Conservation (phyloP, 176 grass and related monocot genomes). For the Lolium multiflorum region DNA sequence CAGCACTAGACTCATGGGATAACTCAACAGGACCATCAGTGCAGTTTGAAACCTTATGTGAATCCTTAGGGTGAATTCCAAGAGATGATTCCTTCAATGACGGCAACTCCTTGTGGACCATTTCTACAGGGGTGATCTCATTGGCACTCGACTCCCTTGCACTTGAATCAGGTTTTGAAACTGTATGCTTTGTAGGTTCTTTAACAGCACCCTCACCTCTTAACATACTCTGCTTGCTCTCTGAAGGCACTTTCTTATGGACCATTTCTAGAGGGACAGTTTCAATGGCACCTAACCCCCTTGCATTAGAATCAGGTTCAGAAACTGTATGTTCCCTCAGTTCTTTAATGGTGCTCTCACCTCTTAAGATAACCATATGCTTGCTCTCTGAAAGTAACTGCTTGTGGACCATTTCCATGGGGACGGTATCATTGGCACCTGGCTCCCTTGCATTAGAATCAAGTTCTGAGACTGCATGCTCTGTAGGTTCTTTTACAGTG, state of each 20-base stretch:
- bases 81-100: conserved; percentile 22
- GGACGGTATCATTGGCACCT: not conserved
- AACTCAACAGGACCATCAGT: conserved; percentile 37
- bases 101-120: conserved; percentile 18
- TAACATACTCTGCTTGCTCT: conserved; percentile 27
- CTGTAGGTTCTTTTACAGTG: conserved; percentile 15
- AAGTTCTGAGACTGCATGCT: conserved; percentile 27
- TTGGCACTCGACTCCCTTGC: conserved; percentile 14
- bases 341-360: not conserved
- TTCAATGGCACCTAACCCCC: not conserved
- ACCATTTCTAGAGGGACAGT: conserved; percentile 15
- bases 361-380: not conserved
- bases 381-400: conserved; percentile 32
- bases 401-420: conserved; percentile 28
- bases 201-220: not conserved
- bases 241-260: conserved; percentile 28
- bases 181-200: not conserved
- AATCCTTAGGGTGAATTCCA: conserved; percentile 29
- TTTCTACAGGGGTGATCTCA: not conserved
- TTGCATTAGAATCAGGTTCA: conserved; percentile 24
- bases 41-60: conserved; percentile 47
- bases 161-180: conserved; percentile 23
- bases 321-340: not conserved
- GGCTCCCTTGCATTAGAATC: conserved; percentile 6
- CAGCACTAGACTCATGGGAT: conserved; percentile 38